Evolutionary conservation across 768 basidiomycete genomes (phyloP), one percentile per base, ranked within the genome.

Genomic region (Russula sp.): DNA sequence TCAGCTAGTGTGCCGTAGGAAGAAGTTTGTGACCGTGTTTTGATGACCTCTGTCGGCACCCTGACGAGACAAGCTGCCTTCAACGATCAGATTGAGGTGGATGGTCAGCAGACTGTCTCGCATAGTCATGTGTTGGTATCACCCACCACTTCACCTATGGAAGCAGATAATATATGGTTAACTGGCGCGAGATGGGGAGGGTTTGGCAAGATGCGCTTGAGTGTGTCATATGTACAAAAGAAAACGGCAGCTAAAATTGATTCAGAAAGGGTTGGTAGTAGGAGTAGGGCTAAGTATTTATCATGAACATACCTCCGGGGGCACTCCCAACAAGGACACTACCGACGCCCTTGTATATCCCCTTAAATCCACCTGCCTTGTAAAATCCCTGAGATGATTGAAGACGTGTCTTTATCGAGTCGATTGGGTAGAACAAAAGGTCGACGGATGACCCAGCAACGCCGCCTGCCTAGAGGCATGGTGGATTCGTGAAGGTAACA

Each of bases 21-120:
- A 20, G 88, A 88, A 0, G 94, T 94, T 73, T 98, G 96, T 63
- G 84, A 88, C 3, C 95, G 84, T 11, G 92, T 95, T 74, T 98
- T 98, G 76, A 98, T 89, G 34, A 98, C 89, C 74, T 98, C 96
- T 0, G 95, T 97, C 1, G 95, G 95, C 2, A 98, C 95, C 54
- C 95, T 89, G 57, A 98, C 83, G 58, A 96, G 78, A 74, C 95
- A 98, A 38, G 95, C 94, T 55, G 88, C 83, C 89, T 91, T 73
- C 24, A 61, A 59, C 55, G 40, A 58, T 11, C 50, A 49, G 44
- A 38, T 34, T n/a, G 10, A 8, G 5, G 48, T 22, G 30, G 20
- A 20, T 49, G n/a, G 53, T 65, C 64, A 65, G 64, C 59, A 50
- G 51, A 28, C 36, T 16, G 30, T 24, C 57, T 48, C 20, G 28